Base-by-base conservation (phyloP, 2,329 filamentous ascomycete species). In the Ophiocordyceps robertsii region DNA sequence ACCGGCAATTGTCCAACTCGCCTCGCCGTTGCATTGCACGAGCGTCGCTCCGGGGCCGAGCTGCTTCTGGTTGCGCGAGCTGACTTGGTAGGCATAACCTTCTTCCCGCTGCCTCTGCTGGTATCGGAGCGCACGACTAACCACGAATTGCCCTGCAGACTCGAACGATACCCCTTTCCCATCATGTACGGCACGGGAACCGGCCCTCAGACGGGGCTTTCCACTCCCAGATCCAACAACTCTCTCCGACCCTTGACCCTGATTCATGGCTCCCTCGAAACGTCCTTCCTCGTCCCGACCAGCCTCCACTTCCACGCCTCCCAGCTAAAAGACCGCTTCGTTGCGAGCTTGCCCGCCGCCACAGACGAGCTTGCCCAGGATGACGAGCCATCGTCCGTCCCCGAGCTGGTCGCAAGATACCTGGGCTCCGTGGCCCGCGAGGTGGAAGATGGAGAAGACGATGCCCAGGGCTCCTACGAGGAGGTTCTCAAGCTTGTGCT, bases 291-390 rank as follows among this genome's bases (percentile, higher is more conserved):
- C 58, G 84, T 98, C 60, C 90, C 92, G 45, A 96, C 92, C 53
- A 85, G 81, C 57, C 79, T 95, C 49, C 92, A 98, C 68, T 98
- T 93, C 72, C 89, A 92, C 65, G 92, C 92, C 55, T 84, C 88
- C 47, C 86, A 95, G 69, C 74, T 96, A 59, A 93, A 90, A 72
- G 89, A 95, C 55, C 77, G 80, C 52, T 98, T 98, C 68, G 76
- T 80, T 51, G 75, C 84, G 39, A 87, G 81, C 50, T 75, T 98
- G 53, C 93, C 93, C 42, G 73, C 81, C 56, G 85, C 92, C 44
- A 98, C 93, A 60, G 92, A 98, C 61, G 92, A 98, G 71, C 78
- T 96, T 50, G 93, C 92, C 47, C 88, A 90, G 61, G 93, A 98
- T 70, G 92, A 98, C 55, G 93, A 98, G 71, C 92, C 92, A n/a